Base-by-base conservation (phyloP, 2,329 filamentous ascomycete genomes). In the Thielaviopsis euricoi region DNA sequence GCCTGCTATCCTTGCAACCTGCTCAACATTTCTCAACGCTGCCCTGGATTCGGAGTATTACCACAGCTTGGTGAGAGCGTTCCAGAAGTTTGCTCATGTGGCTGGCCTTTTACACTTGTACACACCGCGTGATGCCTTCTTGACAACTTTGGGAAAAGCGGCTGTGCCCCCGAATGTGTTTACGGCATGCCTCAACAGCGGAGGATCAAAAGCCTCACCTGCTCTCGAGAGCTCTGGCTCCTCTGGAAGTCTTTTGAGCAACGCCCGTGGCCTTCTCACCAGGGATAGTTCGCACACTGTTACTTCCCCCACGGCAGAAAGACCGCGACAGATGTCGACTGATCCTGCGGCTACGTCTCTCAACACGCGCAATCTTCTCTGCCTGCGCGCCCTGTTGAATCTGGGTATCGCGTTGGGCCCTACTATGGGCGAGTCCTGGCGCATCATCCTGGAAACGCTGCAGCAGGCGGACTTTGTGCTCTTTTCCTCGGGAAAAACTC, bases 51-150 rank as follows among this genome's bases (percentile, higher is more conserved):
- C 88, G 1, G 89, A 96, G 56, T 96, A 93, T 64, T 98, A 97
- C 65, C 90, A 96, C 63, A 82, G 85, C 10, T 74, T 98, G 1
- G 91, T 98, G 23, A 81, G 93, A 63, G 87, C 91, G 0, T 95
- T 97, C 64, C 93, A 98, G 65, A 89, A 94, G 63, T 87, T 98
- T 65, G 87, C 93, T 0, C 94, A 98, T 67, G 91, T 97, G 2
- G 89, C 93, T 46, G 94, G 93, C 5, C 75, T 98, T 52, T 72
- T 98, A 9, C 83, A 90, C 62, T 78, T 97, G 10, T 75, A 79
- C 13, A 96, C 91, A 0, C 90, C 93, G 0, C 79, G 93, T 62
- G 93, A 98, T 74, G 93, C 93, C 0, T 94, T 98, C 65, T 75
- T 98, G 37, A 97, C 93, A 0, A 96, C 91, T 0, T 74, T 98